These are phyloP conservation scores for Leishmania guyanensis DNA, from an alignment of 208 protist genomes.

Conservation along the genomic window DNA sequence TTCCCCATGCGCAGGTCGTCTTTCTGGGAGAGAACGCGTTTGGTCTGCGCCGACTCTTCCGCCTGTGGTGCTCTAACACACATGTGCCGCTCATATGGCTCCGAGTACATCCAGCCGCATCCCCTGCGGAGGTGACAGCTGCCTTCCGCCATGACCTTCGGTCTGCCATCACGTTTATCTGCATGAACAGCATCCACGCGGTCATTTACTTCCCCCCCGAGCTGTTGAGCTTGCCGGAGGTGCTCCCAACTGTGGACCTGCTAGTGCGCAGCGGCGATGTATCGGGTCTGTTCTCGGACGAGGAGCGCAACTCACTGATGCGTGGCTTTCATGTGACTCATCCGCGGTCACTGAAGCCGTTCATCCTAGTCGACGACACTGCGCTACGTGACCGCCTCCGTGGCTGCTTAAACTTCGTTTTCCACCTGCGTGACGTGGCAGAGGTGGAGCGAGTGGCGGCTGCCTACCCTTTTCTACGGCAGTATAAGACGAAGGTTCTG, in stretches of 20 bases:
- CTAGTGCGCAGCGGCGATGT: slow-evolving; percentile 72
- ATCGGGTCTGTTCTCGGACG: slow-evolving; percentile 62
- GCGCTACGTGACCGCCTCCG: slow-evolving; percentile 67
- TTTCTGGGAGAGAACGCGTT: slow-evolving; percentile 52
- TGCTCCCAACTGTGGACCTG: slow-evolving; percentile 53
- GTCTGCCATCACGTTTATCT: slow-evolving; percentile 47
- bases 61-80: slow-evolving; percentile 52
- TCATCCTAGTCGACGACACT: slow-evolving; percentile 42
- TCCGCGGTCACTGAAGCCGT: slow-evolving; percentile 31
- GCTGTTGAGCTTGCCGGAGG: slow-evolving; percentile 49
- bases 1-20: slow-evolving; percentile 43
- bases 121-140: slow-evolving; percentile 15
- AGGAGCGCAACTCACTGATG: slow-evolving; percentile 58
- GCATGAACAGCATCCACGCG: slow-evolving; percentile 50
- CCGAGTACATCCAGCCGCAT: slow-evolving; percentile 28
- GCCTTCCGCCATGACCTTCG: slow-evolving; percentile 60
- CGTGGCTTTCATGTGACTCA: slow-evolving; percentile 28
- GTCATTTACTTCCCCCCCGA: slow-evolving; percentile 57
- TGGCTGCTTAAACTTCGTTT: slow-evolving; percentile 56
- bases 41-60: slow-evolving; percentile 58
- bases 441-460: slow-evolving; percentile 37
- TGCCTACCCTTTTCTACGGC: slow-evolving; percentile 49
- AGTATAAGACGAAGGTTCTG: slow-evolving; percentile 29
- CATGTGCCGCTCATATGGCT: slow-evolving; percentile 59
- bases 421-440: slow-evolving; percentile 43